Evolutionary conservation across 1,284 basidiomycete genomes (phyloP).

Genomic region (Bjerkandera adusta): DNA sequence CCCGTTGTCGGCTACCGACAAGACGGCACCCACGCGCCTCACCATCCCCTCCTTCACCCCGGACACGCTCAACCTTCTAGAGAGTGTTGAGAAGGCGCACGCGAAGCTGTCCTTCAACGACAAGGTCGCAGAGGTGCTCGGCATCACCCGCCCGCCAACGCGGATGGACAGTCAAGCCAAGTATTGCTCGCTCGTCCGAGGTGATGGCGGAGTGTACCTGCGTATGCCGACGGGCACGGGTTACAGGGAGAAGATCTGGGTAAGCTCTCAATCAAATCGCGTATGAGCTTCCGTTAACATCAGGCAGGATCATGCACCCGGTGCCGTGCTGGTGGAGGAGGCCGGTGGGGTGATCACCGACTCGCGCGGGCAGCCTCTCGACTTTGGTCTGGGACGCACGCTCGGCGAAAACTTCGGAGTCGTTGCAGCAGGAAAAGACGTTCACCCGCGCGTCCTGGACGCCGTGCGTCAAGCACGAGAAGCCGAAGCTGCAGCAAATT

Average conservation of each 20-base stretch:
- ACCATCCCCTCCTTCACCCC: slow-evolving; percentile 44
- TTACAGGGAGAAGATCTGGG: slow-evolving; percentile 47
- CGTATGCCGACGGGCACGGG: slow-evolving; percentile 77
- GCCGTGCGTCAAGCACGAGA: slow-evolving; percentile 71
- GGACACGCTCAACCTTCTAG: slow-evolving; percentile 72
- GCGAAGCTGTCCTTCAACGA: slow-evolving; percentile 85
- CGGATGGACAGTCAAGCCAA: slow-evolving; percentile 99
- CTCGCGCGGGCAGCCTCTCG: slow-evolving; percentile 74
- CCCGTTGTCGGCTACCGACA: slow-evolving; percentile 21
- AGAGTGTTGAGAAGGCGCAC: slow-evolving; percentile 93
- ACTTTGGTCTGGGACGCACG: slow-evolving; percentile 88
- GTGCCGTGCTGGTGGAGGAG: slow-evolving; percentile 83
- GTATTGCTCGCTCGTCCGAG: slow-evolving; percentile 86
- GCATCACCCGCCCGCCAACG: slow-evolving; percentile 65
- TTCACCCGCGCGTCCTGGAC: slow-evolving; percentile 68
- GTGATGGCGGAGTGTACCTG: slow-evolving; percentile 89
- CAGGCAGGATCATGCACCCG: slow-evolving; percentile 86
- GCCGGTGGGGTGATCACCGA: slow-evolving; percentile 88
- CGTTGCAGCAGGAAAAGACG: slow-evolving; percentile 70
- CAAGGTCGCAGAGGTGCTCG: slow-evolving; percentile 69
- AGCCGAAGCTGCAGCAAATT: slow-evolving; percentile 31
- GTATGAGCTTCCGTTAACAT: neutral
- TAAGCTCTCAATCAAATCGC: slow-evolving; percentile 39
- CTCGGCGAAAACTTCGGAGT: slow-evolving; percentile 88
- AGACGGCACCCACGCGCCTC: slow-evolving; percentile 40